Base-by-base conservation (phyloP, 2,329 filamentous ascomycete genomes). In the Colletotrichum coccodes region DNA sequence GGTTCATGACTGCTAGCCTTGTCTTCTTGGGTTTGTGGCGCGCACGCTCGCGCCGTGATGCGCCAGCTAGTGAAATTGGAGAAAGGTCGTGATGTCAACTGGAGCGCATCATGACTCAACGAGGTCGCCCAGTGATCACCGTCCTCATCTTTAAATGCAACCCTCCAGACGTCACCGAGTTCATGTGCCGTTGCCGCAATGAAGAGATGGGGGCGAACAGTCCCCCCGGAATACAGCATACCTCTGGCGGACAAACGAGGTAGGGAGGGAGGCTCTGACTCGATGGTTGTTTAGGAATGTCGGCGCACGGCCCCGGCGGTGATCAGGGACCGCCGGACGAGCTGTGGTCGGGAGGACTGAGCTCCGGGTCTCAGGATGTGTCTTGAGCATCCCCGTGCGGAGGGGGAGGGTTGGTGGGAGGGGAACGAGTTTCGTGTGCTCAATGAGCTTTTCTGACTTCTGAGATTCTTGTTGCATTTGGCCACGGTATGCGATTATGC, bases 281-380 rank as follows among this genome's bases (percentile, higher is more conserved):
- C 65, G 65, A 40, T 54, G 38, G 38, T 44, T 23, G 65, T 65
- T 65, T 68, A 26, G 65, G 49, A 9, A 50, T 14, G 40, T 42
- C 38, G 26, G 42, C 42, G 66, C 66, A 60, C 66, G 66, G 61
- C 61, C 53, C 56, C 23, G 54, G 42, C 12, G 40, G 21, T 56
- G 66, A 66, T 69, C 66, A 60, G 49, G 56, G 40, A 60, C 49
- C 32, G 49, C 42, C 38, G 34, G 38, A 8, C 40, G 54, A 56
- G 23, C 53, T 46, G 18, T 50, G 34, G 40, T 49, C 66, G 61
- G 66, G 61, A 69, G 40, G 47, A 21, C 14, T 56, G 61, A 52
- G 61, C 61, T 69, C 66, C 61, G 54, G 61, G 66, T 69, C 66
- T 69, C 66, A 69, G 66, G 62, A 65, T 66, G 42, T 49, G 53